A percentile compares a stretch with the other conserved stretches of the same genome.
These are phyloP conservation scores for Sphaerulina vaccinii DNA, from an alignment of 2,329 filamentous ascomycete species.

Conservation along the genomic window DNA sequence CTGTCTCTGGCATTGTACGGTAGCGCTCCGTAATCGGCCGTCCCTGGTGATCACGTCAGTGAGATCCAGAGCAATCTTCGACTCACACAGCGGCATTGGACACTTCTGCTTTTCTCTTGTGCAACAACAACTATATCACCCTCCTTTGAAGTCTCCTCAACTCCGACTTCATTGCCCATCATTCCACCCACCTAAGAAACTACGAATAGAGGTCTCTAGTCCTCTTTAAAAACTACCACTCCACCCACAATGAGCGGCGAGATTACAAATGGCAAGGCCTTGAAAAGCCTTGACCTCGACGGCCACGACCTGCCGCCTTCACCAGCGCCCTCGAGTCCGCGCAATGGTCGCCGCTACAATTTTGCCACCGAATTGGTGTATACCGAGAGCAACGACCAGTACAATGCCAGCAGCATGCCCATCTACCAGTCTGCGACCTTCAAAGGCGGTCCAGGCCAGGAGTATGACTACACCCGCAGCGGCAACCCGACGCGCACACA, in stretches of 20 bases:
- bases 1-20: too few species aligned
- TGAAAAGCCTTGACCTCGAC: conserved; percentile 67
- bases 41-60: too few species aligned
- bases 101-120: too few species aligned
- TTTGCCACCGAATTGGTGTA: conserved; percentile 95
- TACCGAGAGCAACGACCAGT: conserved; percentile 94
- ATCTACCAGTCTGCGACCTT: conserved; percentile 98
- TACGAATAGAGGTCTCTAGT: conserved; percentile 35
- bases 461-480: conserved; percentile 98
- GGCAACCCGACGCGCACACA: conserved; percentile 96
- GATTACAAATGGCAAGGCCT: conserved; percentile 43
- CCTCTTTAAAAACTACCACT: conserved; percentile 35
- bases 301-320: conserved; percentile 86
- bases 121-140: too few species aligned
- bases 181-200: conserved; percentile 30
- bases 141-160: neutral
- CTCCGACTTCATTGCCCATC: conserved; percentile 27
- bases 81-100: too few species aligned
- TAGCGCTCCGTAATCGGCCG: too few species aligned
- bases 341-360: conserved; percentile 82
- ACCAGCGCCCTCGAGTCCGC: conserved; percentile 86
- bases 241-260: conserved; percentile 30
- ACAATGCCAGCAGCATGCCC: conserved; percentile 91
- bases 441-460: conserved; percentile 78
- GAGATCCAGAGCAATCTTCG: too few species aligned